Evolutionary conservation across 306 rosid species (phyloP).

Genomic region (Glycine soja): DNA sequence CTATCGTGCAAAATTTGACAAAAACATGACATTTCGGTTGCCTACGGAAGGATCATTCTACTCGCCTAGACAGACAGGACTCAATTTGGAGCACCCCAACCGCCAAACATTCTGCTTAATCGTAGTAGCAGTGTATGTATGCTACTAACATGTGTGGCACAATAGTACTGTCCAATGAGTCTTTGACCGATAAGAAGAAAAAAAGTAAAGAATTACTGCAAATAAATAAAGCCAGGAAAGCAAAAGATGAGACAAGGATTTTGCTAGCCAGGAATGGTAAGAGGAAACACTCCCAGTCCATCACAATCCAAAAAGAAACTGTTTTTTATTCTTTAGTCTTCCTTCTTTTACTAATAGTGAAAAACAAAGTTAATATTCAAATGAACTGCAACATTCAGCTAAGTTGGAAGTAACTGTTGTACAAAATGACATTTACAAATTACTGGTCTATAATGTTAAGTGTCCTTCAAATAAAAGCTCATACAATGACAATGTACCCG

Average conservation of each 20-base stretch:
- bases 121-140: not conserved
- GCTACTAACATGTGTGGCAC: slow-evolving; percentile 39
- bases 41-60: slow-evolving; percentile 19
- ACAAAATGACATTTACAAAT: slow-evolving; percentile 38
- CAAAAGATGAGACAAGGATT: slow-evolving; percentile 49
- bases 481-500: not conserved
- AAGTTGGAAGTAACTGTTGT: slow-evolving; percentile 32
- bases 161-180: slow-evolving; percentile 30
- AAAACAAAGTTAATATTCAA: slow-evolving; percentile 36
- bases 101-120: slow-evolving; percentile 21
- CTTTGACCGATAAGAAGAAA: slow-evolving; percentile 45
- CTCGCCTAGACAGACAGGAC: not conserved
- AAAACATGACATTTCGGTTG: not conserved
- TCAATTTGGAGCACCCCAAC: slow-evolving; percentile 27
- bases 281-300: slow-evolving; percentile 37
- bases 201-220: slow-evolving; percentile 45
- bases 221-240: slow-evolving; percentile 55
- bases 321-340: slow-evolving; percentile 35
- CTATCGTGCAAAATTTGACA: not conserved
- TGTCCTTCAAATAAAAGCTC: slow-evolving; percentile 27
- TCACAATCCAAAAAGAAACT: slow-evolving; percentile 39
- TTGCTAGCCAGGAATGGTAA: slow-evolving; percentile 19
- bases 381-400: slow-evolving; percentile 26
- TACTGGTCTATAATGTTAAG: not conserved
- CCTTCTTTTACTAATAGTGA: slow-evolving; percentile 19